Conservation (phyloP, 176 grass and related monocot species). For the Aechmea fasciata region DNA sequence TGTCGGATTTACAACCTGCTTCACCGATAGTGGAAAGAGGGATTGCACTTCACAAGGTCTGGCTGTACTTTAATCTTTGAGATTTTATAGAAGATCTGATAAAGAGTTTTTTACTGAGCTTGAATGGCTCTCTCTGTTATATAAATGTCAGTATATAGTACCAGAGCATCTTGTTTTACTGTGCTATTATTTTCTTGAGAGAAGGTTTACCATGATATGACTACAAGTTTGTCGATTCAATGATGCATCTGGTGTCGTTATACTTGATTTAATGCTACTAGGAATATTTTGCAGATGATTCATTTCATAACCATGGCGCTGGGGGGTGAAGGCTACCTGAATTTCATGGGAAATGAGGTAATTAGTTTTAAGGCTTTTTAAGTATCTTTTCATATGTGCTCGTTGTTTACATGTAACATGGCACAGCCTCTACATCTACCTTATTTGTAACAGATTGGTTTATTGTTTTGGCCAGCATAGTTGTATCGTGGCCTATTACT, state of each 20-base stretch:
- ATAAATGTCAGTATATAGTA: not conserved
- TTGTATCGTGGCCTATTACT: too few relatives aligned
- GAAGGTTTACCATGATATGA: not conserved
- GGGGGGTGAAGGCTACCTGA: constrained; percentile 94
- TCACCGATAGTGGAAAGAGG: constrained; percentile 67
- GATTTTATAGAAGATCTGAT: not conserved
- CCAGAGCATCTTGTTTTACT: not conserved
- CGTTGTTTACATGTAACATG: constrained; percentile 2
- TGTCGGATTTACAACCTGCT: constrained; percentile 93
- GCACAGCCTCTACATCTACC: too few relatives aligned
- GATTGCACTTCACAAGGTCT: constrained; percentile 88
- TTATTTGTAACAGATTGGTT: too few relatives aligned
- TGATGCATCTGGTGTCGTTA: not conserved
- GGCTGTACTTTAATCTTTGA: constrained; percentile 2
- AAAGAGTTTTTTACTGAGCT: not conserved
- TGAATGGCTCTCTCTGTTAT: not conserved
- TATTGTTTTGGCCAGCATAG: too few relatives aligned
- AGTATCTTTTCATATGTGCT: not conserved
- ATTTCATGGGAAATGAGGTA: constrained; percentile 99
- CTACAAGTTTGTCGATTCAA: too few relatives aligned
- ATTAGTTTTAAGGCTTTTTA: constrained; percentile 6
- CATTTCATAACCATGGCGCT: constrained; percentile 92
- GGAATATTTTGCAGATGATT: constrained; percentile 65
- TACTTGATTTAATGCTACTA: not conserved
- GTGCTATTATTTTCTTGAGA: not conserved